These are phyloP conservation scores for Orobanche coerulescens DNA, from an alignment of 257 asterid genomes.

Conservation along the genomic window DNA sequence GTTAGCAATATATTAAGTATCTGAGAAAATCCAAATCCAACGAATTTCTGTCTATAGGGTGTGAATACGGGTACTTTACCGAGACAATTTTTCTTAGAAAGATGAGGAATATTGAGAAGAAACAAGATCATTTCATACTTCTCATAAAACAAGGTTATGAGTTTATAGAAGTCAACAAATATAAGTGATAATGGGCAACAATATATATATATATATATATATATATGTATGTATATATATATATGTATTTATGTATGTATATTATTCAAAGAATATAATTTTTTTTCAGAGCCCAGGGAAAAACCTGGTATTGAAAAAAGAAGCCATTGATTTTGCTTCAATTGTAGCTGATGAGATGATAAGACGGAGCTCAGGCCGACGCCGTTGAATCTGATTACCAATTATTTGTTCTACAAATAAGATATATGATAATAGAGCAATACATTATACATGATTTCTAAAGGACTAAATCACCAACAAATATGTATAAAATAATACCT, in stretches of 20 bases:
- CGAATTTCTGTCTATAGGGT: conserved; percentile 1
- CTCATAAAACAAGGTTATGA: neutral
- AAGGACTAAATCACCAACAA: conserved; percentile 5
- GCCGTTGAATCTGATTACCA: conserved; percentile 60
- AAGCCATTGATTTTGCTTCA: conserved; percentile 89
- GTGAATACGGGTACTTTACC: neutral
- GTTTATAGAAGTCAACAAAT: conserved; percentile 15
- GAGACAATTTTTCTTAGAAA: neutral
- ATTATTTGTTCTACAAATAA: conserved; percentile 13
- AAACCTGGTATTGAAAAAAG: conserved; percentile 71
- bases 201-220: no score
- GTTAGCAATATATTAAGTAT: neutral
- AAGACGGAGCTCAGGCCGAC: conserved; percentile 82
- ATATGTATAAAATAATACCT: conserved; percentile 38
- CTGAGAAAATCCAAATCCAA: conserved; percentile 1
- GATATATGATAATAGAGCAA: conserved; percentile 2
- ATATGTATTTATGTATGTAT: no score
- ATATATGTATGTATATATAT: no score
- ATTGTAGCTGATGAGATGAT: conserved; percentile 93
- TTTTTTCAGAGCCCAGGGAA: no score
- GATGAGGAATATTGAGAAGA: neutral
- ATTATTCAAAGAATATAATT: conserved; percentile 16
- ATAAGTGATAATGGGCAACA: no score
- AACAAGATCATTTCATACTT: neutral
- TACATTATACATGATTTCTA: neutral